Conservation (phyloP, 108 stramenopile species). For the Schizochytrium sp. region DNA sequence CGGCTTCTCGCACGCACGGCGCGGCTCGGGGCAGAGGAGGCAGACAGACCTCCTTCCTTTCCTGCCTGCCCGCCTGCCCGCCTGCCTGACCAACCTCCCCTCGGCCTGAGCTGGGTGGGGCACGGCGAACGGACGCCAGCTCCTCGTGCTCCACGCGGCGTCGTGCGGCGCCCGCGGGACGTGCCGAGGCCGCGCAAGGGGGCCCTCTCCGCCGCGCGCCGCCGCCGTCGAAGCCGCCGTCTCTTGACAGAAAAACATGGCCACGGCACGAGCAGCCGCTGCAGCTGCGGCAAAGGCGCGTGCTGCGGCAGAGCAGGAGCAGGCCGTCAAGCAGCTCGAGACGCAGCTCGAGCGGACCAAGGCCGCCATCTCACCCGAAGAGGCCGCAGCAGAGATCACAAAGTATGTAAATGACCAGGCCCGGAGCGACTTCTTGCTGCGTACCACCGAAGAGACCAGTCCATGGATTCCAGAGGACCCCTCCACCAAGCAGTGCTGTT, state of each 20-base stretch:
- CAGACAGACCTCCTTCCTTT: no score
- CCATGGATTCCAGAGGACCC: not conserved
- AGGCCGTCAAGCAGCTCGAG: not conserved
- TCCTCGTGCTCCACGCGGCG: no score
- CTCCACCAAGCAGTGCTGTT: not conserved
- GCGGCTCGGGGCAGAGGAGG: no score
- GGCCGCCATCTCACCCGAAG: not conserved
- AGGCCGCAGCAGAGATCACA: not conserved
- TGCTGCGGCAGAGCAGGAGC: not conserved
- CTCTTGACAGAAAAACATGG: not conserved
- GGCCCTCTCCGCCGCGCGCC: no score
- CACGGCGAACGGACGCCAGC: no score
- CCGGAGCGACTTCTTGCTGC: not conserved
- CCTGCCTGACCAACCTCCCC: no score
- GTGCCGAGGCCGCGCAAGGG: no score
- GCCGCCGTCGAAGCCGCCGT: no score
- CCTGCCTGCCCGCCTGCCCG: no score
- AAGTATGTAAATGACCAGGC: conserved; percentile 8
- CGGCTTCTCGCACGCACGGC: no score
- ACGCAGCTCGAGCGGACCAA: not conserved
- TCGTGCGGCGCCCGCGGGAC: no score
- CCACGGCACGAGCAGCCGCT: not conserved
- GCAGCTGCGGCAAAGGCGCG: not conserved
- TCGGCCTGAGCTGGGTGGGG: no score
- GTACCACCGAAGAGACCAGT: not conserved